phyloP scores from a whole-genome alignment of 2,329 filamentous ascomycete genomes.

The Xylariales sp. region DNA sequence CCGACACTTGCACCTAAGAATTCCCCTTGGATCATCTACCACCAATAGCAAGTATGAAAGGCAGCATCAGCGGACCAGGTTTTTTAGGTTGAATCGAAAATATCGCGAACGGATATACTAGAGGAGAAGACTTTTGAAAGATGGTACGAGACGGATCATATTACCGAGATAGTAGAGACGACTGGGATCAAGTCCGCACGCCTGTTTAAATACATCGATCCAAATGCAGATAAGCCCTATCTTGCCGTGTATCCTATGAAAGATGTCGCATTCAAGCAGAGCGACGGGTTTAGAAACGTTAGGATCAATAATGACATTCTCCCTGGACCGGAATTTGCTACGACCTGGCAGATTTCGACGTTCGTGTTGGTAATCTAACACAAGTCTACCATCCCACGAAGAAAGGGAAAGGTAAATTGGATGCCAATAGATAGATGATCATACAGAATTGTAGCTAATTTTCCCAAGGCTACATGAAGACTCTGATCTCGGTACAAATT shows the following conservation, averaged over 20 bases:
- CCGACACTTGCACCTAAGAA: no score
- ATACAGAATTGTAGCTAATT: background rate
- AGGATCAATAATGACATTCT: slow-evolving; percentile 26
- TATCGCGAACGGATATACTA: slow-evolving; percentile 23
- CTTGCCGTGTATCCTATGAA: slow-evolving; percentile 32
- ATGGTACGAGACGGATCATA: slow-evolving; percentile 37
- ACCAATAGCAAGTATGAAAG: background rate
- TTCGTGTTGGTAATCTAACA: slow-evolving; percentile 17
- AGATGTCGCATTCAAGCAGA: slow-evolving; percentile 29
- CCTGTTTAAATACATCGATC: slow-evolving; percentile 26
- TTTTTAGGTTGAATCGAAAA: slow-evolving; percentile 25
- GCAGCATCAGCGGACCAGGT: slow-evolving; percentile 19
- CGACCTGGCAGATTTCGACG: slow-evolving; percentile 19
- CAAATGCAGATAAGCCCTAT: slow-evolving; percentile 25
- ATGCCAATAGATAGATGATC: no score
- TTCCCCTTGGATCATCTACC: no score
- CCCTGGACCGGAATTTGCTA: slow-evolving; percentile 17
- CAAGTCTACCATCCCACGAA: slow-evolving; percentile 18
- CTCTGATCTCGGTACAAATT: slow-evolving; percentile 13
- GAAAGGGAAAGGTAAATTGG: slow-evolving; percentile 16
- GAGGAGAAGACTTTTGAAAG: slow-evolving; percentile 25
- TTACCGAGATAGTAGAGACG: slow-evolving; percentile 29
- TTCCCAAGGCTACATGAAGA: slow-evolving; percentile 14
- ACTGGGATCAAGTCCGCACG: slow-evolving; percentile 28
- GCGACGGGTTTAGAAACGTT: slow-evolving; percentile 29